phyloP scores from a whole-genome alignment of 371 early-diverging fungal species.

The Haplosporangium sp. region DNA sequence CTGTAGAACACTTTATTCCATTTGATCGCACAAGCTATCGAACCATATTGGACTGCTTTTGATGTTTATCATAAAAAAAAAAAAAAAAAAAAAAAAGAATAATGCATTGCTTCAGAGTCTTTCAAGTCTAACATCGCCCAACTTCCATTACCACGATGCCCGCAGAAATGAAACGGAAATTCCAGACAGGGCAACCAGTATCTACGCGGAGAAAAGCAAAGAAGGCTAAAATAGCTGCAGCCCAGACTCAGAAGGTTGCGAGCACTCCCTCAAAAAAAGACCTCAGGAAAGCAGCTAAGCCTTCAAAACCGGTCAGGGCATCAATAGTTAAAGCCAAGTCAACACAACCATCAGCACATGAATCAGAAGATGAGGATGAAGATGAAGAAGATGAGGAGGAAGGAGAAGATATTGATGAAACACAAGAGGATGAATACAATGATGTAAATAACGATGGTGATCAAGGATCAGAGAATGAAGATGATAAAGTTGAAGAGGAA shows the following conservation, averaged over 20 bases:
- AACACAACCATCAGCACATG: constrained; percentile 1
- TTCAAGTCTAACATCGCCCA: neutral
- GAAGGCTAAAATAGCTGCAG: constrained; percentile 36
- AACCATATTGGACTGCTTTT: constrained; percentile 1
- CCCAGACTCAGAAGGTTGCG: constrained; percentile 10
- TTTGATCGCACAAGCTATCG: neutral
- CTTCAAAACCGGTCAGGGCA: constrained; percentile 10
- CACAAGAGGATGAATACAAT: constrained; percentile 19
- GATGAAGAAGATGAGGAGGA: constrained; percentile 29
- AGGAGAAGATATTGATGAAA: constrained; percentile 17
- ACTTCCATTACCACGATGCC: constrained; percentile 23
- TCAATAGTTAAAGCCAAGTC: neutral
- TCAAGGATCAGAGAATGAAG: constrained; percentile 1
- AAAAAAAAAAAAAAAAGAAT: constrained; percentile 14
- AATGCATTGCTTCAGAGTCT: neutral
- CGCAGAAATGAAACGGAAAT: constrained; percentile 40
- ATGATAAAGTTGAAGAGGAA: constrained; percentile 1
- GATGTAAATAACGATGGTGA: neutral
- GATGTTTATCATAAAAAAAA: neutral
- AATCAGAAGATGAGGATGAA: constrained; percentile 12
- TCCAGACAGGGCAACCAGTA: constrained; percentile 46
- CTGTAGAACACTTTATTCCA: too few relatives aligned
- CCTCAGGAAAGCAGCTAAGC: constrained; percentile 27
- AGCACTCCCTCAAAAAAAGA: constrained; percentile 38
- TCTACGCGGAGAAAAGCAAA: constrained; percentile 51